Evolutionary conservation across 768 basidiomycete genomes (phyloP).

Genomic region (Suillus paluster): DNA sequence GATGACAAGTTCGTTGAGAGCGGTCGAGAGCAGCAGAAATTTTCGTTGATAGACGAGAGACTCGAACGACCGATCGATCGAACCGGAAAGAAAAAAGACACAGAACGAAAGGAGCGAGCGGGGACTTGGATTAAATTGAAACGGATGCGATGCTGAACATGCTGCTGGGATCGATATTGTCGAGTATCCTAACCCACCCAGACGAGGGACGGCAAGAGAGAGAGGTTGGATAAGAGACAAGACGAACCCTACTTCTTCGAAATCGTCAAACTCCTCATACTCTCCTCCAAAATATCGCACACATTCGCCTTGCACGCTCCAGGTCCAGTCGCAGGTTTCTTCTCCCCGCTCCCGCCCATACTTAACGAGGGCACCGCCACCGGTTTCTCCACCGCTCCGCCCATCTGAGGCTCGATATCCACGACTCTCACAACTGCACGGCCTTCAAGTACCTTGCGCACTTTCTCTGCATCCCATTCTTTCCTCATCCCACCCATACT

Average conservation of each 20-base stretch:
- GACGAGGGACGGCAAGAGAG: no score
- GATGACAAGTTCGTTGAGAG: not conserved
- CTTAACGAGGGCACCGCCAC: not conserved
- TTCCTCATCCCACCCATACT: constrained; percentile 27
- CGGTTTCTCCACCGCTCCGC: not conserved
- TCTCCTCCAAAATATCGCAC: constrained; percentile 62
- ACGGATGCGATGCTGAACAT: not conserved
- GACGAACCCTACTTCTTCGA: constrained; percentile 47
- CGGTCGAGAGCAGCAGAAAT: not conserved
- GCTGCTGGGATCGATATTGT: no score
- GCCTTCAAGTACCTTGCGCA: constrained; percentile 80
- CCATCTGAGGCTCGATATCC: constrained; percentile 58
- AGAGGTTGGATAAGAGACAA: no score
- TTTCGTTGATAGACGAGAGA: not conserved
- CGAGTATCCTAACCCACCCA: no score
- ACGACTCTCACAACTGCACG: constrained; percentile 81
- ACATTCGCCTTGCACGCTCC: constrained; percentile 26
- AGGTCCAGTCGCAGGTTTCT: constrained; percentile 17
- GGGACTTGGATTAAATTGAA: not conserved
- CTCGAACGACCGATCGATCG: not conserved
- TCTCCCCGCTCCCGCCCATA: not conserved
- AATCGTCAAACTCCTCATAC: constrained; percentile 68
- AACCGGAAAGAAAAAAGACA: not conserved
- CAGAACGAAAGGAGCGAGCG: not conserved
- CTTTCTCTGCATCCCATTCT: constrained; percentile 76